Base-by-base conservation (phyloP, 164 flowering plant genomes). In the Liquidambar formosana region DNA sequence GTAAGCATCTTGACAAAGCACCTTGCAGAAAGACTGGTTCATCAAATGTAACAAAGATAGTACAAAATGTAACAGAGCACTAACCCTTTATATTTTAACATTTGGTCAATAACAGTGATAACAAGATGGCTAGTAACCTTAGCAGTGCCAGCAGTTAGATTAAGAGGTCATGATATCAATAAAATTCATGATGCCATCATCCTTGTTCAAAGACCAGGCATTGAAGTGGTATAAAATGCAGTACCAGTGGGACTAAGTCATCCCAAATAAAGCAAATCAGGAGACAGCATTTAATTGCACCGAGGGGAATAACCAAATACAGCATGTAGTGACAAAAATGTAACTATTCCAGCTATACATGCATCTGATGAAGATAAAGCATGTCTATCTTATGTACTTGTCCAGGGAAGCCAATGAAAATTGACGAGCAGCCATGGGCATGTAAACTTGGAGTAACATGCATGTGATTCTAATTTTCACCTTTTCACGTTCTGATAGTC, bases 401-500 rank as follows among this genome's bases (percentile, higher is more conserved):
- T 46, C 10, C 0, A 15, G 52, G 23, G 52, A 46, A 22, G 2
- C n/a, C 8, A 8, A 46, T 22, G 18, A 66, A 59, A 46, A 21
- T 54, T 52, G 8, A 69, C 45, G 33, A 53, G 2, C 54, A 57
- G 12, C 52, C 8, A 66, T 6, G 25, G 15, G 61, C 19, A 45
- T 8, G 15, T 18, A 44, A 58, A 49, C 44, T 10, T 49, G 51
- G 21, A 51, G n/a, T 49, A 65, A 27, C 15, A 54, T 10, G 16
- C 15, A 21, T 18, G 11, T n/a, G n/a, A 68, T 9, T 52, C 25
- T 33, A 15, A 28, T 16, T 69, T 25, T 66, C 69, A 92, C 97
- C 96, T 87, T 89, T 73, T 90, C 91, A 69, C 77, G 84, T 67
- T 92, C 94, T 44, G 93, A 82, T 54, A 90, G 71, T 76, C 86